A percentile compares a stretch with the other conserved stretches of the same genome.
Evolutionary conservation across 768 basidiomycete genomes (phyloP).

Genomic region (Amanita thiersii): DNA sequence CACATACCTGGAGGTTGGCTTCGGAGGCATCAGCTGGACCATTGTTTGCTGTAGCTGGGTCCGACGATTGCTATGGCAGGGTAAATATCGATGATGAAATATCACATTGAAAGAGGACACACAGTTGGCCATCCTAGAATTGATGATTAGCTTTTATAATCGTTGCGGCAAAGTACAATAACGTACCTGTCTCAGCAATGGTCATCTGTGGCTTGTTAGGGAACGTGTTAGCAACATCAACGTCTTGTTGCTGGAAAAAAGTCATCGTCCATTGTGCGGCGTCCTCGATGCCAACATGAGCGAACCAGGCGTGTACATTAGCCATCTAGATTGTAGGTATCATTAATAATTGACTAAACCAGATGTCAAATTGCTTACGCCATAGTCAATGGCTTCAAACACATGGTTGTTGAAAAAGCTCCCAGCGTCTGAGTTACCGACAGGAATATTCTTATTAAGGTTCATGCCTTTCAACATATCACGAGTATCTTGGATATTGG

Average conservation of each 20-base stretch:
- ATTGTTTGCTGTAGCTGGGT: constrained; percentile 48
- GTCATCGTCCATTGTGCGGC: constrained; percentile 76
- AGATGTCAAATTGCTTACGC: constrained; percentile 31
- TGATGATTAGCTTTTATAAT: background rate
- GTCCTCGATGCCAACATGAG: constrained; percentile 54
- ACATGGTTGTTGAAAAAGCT: constrained; percentile 73
- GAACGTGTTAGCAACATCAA: constrained; percentile 42
- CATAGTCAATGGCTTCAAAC: constrained; percentile 57
- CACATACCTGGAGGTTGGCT: constrained; percentile 46
- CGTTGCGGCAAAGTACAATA: constrained; percentile 13
- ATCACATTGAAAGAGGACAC: constrained; percentile 11
- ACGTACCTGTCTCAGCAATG: constrained; percentile 84
- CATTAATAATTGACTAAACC: constrained; percentile 1
- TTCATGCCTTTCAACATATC: constrained; percentile 45
- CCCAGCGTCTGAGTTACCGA: constrained; percentile 84
- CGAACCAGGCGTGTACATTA: constrained; percentile 94
- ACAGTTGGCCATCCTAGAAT: constrained; percentile 54
- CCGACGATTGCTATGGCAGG: constrained; percentile 44
- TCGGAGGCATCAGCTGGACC: constrained; percentile 60
- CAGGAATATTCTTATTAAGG: constrained; percentile 48
- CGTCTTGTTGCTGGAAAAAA: constrained; percentile 70
- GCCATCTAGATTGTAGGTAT: constrained; percentile 46
- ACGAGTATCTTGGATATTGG: constrained; percentile 61
- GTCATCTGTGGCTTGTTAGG: constrained; percentile 75
- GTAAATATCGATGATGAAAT: constrained; percentile 2